Conservation (phyloP, 2,329 filamentous ascomycete species). For the Nemania sp. region DNA sequence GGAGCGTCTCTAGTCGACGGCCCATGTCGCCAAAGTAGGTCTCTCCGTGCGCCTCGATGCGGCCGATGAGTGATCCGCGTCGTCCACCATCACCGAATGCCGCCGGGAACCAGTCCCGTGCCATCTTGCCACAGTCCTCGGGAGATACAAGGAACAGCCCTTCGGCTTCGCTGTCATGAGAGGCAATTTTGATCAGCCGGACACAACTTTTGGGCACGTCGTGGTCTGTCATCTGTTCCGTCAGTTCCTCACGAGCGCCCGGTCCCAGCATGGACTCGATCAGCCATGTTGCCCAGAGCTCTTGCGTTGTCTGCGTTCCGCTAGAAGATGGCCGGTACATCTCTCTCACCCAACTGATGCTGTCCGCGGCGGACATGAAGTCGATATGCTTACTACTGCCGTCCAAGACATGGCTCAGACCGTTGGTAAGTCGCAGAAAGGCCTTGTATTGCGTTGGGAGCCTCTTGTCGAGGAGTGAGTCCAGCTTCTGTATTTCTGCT, state of each 20-base stretch:
- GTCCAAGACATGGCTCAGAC: neutral
- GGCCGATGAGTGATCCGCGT: neutral
- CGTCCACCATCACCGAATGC: neutral
- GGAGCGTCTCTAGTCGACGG: neutral
- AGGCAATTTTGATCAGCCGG: constrained; percentile 3
- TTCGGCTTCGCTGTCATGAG: too few species aligned
- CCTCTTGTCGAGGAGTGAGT: neutral
- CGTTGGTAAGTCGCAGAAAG: constrained; percentile 8
- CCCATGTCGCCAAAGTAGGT: neutral
- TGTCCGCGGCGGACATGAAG: neutral
- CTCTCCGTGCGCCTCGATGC: neutral
- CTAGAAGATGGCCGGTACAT: neutral
- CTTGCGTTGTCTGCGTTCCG: neutral
- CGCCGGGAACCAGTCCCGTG: neutral
- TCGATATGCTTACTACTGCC: neutral
- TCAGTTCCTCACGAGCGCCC: neutral
- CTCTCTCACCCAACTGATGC: neutral
- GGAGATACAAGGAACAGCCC: constrained; percentile 2
- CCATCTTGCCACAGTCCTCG: neutral
- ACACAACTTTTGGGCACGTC: neutral
- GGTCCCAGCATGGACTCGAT: constrained; percentile 7
- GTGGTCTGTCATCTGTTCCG: neutral
- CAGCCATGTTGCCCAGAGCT: neutral
- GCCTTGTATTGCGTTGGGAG: constrained; percentile 5
- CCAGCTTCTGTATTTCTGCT: neutral